Conservation (phyloP, 2,329 filamentous ascomycete species). For the Pseudocercospora fuligena region DNA sequence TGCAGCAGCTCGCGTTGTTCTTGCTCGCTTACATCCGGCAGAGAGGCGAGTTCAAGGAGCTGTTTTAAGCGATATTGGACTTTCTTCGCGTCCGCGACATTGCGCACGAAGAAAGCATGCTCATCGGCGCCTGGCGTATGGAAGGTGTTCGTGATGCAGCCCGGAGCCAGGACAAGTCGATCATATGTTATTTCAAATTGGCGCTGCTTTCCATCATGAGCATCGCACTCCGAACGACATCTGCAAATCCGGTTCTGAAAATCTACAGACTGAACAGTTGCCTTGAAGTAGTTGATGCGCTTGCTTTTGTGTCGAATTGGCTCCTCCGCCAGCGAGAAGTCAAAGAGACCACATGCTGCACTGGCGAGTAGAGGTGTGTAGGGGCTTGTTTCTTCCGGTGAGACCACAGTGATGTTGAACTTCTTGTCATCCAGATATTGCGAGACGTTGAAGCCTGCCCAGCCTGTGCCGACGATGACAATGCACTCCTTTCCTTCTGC, state of each 20-base stretch:
- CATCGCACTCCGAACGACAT: slow-evolving; percentile 41
- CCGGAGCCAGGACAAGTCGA: slow-evolving; percentile 48
- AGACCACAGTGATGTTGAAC: slow-evolving; percentile 49
- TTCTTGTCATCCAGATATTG: slow-evolving; percentile 44
- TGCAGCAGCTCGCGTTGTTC: slow-evolving; percentile 43
- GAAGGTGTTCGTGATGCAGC: slow-evolving; percentile 40
- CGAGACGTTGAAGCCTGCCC: slow-evolving; percentile 47
- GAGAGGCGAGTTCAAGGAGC: slow-evolving; percentile 44
- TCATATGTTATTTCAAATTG: slow-evolving; percentile 50
- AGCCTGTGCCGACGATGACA: slow-evolving; percentile 48
- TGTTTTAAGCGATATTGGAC: slow-evolving; percentile 43
- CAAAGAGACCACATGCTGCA: slow-evolving; percentile 51
- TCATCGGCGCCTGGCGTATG: slow-evolving; percentile 30
- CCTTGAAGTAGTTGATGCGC: slow-evolving; percentile 34
- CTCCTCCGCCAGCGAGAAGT: slow-evolving; percentile 53
- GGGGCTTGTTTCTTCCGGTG: slow-evolving; percentile 48
- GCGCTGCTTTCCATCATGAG: slow-evolving; percentile 37
- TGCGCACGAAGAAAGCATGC: slow-evolving; percentile 31
- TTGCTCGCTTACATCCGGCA: slow-evolving; percentile 38
- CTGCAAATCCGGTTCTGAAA: slow-evolving; percentile 41
- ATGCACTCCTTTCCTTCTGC: slow-evolving; percentile 20
- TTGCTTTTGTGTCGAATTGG: slow-evolving; percentile 48
- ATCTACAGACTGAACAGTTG: slow-evolving; percentile 45
- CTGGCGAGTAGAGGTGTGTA: slow-evolving; percentile 52
- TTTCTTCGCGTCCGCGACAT: slow-evolving; percentile 27